Evolutionary conservation across 2,329 filamentous ascomycete species (phyloP), one percentile per base, ranked within the genome.

Genomic region (Ophiocordyceps camponoti-leonardi): DNA sequence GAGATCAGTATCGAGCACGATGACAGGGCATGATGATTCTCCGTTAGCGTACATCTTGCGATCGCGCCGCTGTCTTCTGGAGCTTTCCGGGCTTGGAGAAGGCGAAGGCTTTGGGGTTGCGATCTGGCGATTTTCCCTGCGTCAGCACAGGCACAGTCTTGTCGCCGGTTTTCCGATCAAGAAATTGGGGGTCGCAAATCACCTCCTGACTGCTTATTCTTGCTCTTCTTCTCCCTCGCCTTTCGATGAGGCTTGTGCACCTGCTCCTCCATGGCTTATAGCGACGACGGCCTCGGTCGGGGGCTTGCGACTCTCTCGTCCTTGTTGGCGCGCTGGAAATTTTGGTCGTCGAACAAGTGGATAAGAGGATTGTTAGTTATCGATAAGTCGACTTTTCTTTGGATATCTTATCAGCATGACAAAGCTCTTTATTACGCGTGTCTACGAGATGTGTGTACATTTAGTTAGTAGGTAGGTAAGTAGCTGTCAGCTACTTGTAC

Each of bases 101-200:
- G 46, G 86, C 82, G 62, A 94, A 95, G 14, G 88, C 88, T 66
- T 94, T 95, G 2, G 86, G 85, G 60, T 94, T 94, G 51, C 69
- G 72, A 46, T 84, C 85, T 79, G 49, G 39, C 13, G 6, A 11
- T 10, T 28, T 28, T 28, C 10, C 23, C 26, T 43, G 43, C 16
- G 50, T 59, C 48, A 60, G 56, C 45, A n/a, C 10, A 33, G 13
- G 12, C 2, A 8, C 12, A 6, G 23, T 31, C 30, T 23, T 11
- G 18, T 8, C n/a, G 35, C 18, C 35, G 35, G n/a, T 8, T 18
- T 8, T 12, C n/a, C n/a, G n/a, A n/a, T n/a, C n/a, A 19, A 12
- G n/a, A 19, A 20, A 20, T 11, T 8, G 10, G 18, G 35, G 7
- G 12, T 39, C 35, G 18, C 14, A 6, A 58, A 63, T 48, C 57